Evolutionary conservation across 352 stramenopile genomes (phyloP).

Genomic region (Phytophthora sp.): DNA sequence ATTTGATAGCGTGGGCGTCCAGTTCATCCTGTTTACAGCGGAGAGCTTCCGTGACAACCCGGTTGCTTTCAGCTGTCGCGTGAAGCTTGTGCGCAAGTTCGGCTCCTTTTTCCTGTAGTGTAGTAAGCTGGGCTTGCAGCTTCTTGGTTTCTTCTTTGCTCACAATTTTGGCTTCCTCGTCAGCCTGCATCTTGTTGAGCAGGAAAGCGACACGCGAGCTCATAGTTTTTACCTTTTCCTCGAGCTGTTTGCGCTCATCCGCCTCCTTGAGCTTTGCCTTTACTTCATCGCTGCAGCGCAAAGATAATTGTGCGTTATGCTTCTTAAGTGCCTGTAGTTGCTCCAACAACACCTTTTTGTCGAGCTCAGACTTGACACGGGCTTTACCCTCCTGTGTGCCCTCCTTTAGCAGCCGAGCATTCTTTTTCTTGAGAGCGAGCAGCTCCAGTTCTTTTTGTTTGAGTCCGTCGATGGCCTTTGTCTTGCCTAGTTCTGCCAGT

Average conservation of each 20-base stretch:
- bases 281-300: conserved; percentile 93
- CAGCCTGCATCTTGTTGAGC: conserved; percentile 97
- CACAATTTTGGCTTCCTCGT: conserved; percentile 94
- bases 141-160: conserved; percentile 95
- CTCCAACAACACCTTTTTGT: conserved; percentile 95
- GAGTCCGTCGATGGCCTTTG: conserved; percentile 94
- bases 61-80: conserved; percentile 91
- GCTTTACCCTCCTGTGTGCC: conserved; percentile 92
- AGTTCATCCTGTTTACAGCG: conserved; percentile 91
- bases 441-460: conserved; percentile 96
- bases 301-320: conserved; percentile 93
- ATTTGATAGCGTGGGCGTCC: conserved; percentile 82
- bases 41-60: conserved; percentile 92
- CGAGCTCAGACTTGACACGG: conserved; percentile 93
- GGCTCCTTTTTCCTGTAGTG: conserved; percentile 86
- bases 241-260: conserved; percentile 91
- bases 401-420: conserved; percentile 93
- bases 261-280: conserved; percentile 93
- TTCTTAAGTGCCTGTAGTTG: conserved; percentile 96
- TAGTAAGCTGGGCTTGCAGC: conserved; percentile 91
- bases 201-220: conserved; percentile 93
- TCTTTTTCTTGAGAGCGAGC: conserved; percentile 95
- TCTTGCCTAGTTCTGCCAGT: conserved; percentile 95
- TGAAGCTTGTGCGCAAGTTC: conserved; percentile 91
- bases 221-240: conserved; percentile 95